Percentiles rank a stretch among this genome's conserved stretches.
Evolutionary conservation across 768 basidiomycete genomes (phyloP).

Genomic region (Boletus rufocinnamomeus): DNA sequence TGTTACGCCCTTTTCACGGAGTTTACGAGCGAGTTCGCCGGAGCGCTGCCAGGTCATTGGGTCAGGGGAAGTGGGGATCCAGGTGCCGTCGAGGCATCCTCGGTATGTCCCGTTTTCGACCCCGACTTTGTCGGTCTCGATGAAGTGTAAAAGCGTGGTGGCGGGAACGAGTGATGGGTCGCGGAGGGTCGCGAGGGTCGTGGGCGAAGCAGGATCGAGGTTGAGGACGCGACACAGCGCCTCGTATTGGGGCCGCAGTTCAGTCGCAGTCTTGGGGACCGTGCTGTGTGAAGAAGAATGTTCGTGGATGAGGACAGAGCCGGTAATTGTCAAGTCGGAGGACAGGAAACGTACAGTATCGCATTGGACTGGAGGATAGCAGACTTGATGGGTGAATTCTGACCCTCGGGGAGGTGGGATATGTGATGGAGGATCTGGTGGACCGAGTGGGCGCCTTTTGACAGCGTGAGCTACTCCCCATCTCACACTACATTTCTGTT

Average conservation of each 20-base stretch:
- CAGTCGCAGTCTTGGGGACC: slow-evolving; percentile 58
- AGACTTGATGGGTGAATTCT: slow-evolving; percentile 62
- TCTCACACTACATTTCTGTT: not conserved
- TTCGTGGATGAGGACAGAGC: not conserved
- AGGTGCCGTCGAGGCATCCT: slow-evolving; percentile 59
- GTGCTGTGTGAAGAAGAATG: slow-evolving; percentile 35
- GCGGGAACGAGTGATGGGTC: slow-evolving; percentile 52
- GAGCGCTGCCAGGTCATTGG: slow-evolving; percentile 70
- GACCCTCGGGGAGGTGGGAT: slow-evolving; percentile 58
- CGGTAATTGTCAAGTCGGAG: not conserved
- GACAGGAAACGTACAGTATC: slow-evolving; percentile 50
- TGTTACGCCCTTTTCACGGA: slow-evolving; percentile 58
- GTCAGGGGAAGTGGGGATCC: slow-evolving; percentile 54
- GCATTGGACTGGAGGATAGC: slow-evolving; percentile 75
- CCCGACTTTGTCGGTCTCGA: slow-evolving; percentile 59
- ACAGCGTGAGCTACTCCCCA: not conserved
- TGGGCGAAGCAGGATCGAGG: slow-evolving; percentile 53
- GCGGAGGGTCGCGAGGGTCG: slow-evolving; percentile 51
- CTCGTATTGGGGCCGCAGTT: slow-evolving; percentile 62
- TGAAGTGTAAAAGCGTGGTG: slow-evolving; percentile 52
- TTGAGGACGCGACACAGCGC: slow-evolving; percentile 58
- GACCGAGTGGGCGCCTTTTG: slow-evolving; percentile 70
- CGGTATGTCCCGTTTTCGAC: slow-evolving; percentile 63
- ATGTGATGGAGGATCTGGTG: slow-evolving; percentile 74
- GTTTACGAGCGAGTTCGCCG: slow-evolving; percentile 55